Conservation (phyloP, 2,329 filamentous ascomycete genomes). For the Colletotrichum paranaense region DNA sequence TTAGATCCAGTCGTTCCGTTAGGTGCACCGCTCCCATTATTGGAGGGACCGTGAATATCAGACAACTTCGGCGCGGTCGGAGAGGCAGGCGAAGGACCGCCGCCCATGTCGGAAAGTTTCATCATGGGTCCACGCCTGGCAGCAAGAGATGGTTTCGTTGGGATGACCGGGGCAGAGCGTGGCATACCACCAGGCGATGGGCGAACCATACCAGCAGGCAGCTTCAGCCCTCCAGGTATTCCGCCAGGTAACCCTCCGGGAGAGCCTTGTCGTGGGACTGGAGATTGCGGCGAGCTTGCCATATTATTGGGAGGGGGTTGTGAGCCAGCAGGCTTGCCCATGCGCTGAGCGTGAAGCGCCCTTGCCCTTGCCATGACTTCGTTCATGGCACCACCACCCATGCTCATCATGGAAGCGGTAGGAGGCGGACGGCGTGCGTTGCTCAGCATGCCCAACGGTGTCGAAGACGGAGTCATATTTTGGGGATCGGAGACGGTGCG, state of each 20-base stretch:
- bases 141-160: conserved; percentile 68
- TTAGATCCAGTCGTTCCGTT: conserved; percentile 56
- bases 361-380: conserved; percentile 60
- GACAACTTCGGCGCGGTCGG: conserved; percentile 43
- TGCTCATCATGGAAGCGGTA: conserved; percentile 46
- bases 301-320: conserved; percentile 39
- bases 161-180: conserved; percentile 64
- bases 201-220: conserved; percentile 54
- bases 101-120: conserved; percentile 67
- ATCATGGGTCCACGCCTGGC: conserved; percentile 72
- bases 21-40: conserved; percentile 42
- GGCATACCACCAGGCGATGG: conserved; percentile 61
- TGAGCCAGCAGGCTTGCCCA: conserved; percentile 49
- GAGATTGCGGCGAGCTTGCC: conserved; percentile 44
- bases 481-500: conserved; percentile 70
- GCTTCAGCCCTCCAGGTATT: conserved; percentile 54
- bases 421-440: conserved; percentile 66
- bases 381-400: conserved; percentile 44
- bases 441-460: conserved; percentile 81
- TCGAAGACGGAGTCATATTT: conserved; percentile 85
- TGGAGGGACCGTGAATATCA: conserved; percentile 23
- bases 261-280: conserved; percentile 40
- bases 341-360: conserved; percentile 58
- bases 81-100: conserved; percentile 48
- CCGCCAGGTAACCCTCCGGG: conserved; percentile 52